Conservation (phyloP, 441 rosid species). For the Erodium moschatum region DNA sequence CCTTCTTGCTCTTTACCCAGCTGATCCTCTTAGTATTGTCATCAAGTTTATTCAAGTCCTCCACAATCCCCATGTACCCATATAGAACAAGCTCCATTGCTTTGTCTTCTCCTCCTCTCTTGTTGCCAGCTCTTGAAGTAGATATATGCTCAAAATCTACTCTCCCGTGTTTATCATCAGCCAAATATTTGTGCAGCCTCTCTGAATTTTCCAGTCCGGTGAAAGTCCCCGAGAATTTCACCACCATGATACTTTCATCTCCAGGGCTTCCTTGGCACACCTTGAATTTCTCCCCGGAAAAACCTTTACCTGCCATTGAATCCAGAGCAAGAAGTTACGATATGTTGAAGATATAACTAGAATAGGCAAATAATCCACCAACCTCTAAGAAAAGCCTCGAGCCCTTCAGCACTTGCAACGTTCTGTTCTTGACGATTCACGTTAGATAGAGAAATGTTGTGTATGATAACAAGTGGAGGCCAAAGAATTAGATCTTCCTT, state of each 20-base stretch:
- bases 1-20: slow-evolving; percentile 47
- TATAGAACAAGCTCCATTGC: slow-evolving; percentile 36
- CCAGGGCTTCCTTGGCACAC: slow-evolving; percentile 53
- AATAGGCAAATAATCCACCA: slow-evolving; percentile 11
- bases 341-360: not conserved
- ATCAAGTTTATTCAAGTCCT: slow-evolving; percentile 55
- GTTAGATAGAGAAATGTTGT: slow-evolving; percentile 43
- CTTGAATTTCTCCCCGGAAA: slow-evolving; percentile 39
- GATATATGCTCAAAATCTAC: slow-evolving; percentile 29
- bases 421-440: slow-evolving; percentile 38
- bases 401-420: slow-evolving; percentile 40
- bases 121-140: slow-evolving; percentile 14
- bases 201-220: slow-evolving; percentile 49
- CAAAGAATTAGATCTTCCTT: slow-evolving; percentile 60
- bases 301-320: slow-evolving; percentile 35
- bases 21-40: slow-evolving; percentile 44
- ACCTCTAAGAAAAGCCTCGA: slow-evolving; percentile 53
- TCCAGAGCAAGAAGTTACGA: slow-evolving; percentile 3
- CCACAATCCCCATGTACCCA: slow-evolving; percentile 52
- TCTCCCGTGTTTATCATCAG: slow-evolving; percentile 37
- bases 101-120: slow-evolving; percentile 27
- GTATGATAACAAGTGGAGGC: slow-evolving; percentile 53
- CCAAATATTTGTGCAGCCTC: slow-evolving; percentile 39
- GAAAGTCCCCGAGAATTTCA: slow-evolving; percentile 46
- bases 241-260: slow-evolving; percentile 49